phyloP scores from a whole-genome alignment of 768 basidiomycete genomes.

The Podaxis sp. region DNA sequence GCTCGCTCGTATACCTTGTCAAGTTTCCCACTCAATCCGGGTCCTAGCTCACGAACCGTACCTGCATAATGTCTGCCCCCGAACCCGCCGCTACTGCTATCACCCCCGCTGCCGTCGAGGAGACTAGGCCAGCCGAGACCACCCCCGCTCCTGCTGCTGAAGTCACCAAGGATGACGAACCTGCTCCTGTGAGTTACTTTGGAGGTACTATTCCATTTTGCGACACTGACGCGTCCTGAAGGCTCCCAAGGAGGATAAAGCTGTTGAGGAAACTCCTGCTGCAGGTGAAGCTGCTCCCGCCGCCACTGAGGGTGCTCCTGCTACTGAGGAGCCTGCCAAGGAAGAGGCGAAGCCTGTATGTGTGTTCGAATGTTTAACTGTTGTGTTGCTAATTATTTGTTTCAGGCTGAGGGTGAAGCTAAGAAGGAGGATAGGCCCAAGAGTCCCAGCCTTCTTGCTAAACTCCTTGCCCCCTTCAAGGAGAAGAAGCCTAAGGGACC shows the following conservation, averaged over 20 bases:
- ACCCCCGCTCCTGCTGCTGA: conserved; percentile 34
- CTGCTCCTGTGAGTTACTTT: conserved; percentile 41
- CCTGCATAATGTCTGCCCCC: conserved; percentile 82
- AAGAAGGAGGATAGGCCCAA: conserved; percentile 83
- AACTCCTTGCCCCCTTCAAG: conserved; percentile 81
- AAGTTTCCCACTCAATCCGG: conserved; percentile 17
- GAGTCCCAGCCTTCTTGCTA: conserved; percentile 76
- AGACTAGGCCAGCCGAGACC: conserved; percentile 31
- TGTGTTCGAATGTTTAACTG: conserved; percentile 5
- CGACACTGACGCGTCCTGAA: conserved; percentile 3
- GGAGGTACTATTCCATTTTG: background rate
- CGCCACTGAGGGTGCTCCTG: conserved; percentile 21
- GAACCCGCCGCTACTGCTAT: conserved; percentile 45
- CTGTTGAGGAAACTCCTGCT: conserved; percentile 22
- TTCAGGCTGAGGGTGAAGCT: conserved; percentile 46
- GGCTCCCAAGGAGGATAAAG: conserved; percentile 30
- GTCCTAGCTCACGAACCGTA: conserved; percentile 54
- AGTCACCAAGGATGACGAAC: conserved; percentile 33
- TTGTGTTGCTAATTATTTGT: conserved; percentile 16
- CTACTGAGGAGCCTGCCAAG: conserved; percentile 32
- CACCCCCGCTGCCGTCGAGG: conserved; percentile 52
- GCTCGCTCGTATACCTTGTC: conserved; percentile 17
- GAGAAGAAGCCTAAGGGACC: conserved; percentile 68
- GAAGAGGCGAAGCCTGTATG: conserved; percentile 45
- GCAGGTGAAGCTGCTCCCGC: conserved; percentile 24